Base-by-base conservation (phyloP, 805 yeast species). In the Metschnikowia koreensis region DNA sequence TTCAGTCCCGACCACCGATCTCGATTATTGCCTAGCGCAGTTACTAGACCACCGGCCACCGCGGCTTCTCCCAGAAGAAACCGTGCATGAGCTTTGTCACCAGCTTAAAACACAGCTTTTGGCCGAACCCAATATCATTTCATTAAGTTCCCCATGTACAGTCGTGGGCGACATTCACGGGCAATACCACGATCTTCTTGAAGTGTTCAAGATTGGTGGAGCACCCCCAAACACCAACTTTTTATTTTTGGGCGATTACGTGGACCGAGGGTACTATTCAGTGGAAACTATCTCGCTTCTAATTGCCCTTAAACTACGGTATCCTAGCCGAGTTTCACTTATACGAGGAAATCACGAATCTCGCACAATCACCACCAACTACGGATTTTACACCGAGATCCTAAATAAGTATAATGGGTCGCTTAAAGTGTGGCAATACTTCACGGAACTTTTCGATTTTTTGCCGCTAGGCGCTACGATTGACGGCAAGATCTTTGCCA, bases 141-240 rank as follows among this genome's bases (percentile, higher is more conserved):
- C 89, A 41, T 75, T 94, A 7, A 74, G 76, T 36, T 81, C 96
- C 2, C 99, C 99, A 1, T 89, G 94, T 10, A 90, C 98, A 0
- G 89, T 94, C 7, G 97, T 94, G 5, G 99, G 99, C 1, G 99
- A 94, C 65, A 93, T 94, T 43, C 99, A 94, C 63, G 99, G 98
- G 8, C 99, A 94, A 69, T 94, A 89, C 64, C 96, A 92, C 66
- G 99, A 94, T 66, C 73, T 94, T 49, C 69, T 94, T 31, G 99
- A 94, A 67, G 90, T 94, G 34, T 94, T 94, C 70, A 83, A 86
- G 53, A 94, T 93, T 38, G 98, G 97, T 0, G 99, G 98, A 0
- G 81, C 82, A 46, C 87, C 96, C 3, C 98, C 99, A 0, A 87
- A 87, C 62, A 94, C 98, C 2, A 94, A 93, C 69, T 94, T 94